phyloP scores from a whole-genome alignment of 2,329 filamentous ascomycete genomes.

The Anthostomella pinea region DNA sequence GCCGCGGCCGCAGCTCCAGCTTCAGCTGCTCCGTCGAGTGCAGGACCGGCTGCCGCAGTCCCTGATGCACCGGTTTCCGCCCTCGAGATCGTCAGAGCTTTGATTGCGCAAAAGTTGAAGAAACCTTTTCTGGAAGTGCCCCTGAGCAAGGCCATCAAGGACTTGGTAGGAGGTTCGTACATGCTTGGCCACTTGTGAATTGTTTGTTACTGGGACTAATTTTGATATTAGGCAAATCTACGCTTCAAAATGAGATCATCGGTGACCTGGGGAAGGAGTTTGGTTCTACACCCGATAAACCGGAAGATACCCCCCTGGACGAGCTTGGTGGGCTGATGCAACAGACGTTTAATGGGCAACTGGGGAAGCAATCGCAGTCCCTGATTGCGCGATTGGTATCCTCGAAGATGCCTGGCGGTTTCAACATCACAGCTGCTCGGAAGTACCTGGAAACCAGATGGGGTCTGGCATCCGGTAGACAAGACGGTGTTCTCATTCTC shows the following conservation, averaged over 20 bases:
- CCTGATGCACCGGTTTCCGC: conserved; percentile 85
- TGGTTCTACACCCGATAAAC: conserved; percentile 95
- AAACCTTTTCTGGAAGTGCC: conserved; percentile 87
- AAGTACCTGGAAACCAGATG: conserved; percentile 95
- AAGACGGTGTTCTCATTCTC: conserved; percentile 85
- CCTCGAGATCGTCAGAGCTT: conserved; percentile 80
- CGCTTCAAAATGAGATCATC: conserved; percentile 96
- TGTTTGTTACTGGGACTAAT: conserved; percentile 11
- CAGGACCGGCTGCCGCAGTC: conserved; percentile 83
- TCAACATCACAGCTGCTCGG: conserved; percentile 94
- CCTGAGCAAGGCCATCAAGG: conserved; percentile 95
- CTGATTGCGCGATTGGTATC: conserved; percentile 93
- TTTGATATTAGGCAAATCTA: conserved; percentile 76
- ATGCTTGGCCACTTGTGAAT: not conserved
- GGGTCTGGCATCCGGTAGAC: conserved; percentile 81
- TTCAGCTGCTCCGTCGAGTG: conserved; percentile 59
- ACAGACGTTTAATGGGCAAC: conserved; percentile 96
- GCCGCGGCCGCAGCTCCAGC: conserved; percentile 51
- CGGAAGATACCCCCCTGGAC: conserved; percentile 94
- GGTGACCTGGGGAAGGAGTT: conserved; percentile 98
- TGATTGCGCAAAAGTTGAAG: conserved; percentile 97
- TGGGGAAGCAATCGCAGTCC: conserved; percentile 93
- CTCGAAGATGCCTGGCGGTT: conserved; percentile 98
- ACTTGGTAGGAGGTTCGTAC: conserved; percentile 86
- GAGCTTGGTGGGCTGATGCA: conserved; percentile 95